Evolutionary conservation across 2,329 filamentous ascomycete species (phyloP), one percentile per base, ranked within the genome.

Genomic region (Alternaria viburni): DNA sequence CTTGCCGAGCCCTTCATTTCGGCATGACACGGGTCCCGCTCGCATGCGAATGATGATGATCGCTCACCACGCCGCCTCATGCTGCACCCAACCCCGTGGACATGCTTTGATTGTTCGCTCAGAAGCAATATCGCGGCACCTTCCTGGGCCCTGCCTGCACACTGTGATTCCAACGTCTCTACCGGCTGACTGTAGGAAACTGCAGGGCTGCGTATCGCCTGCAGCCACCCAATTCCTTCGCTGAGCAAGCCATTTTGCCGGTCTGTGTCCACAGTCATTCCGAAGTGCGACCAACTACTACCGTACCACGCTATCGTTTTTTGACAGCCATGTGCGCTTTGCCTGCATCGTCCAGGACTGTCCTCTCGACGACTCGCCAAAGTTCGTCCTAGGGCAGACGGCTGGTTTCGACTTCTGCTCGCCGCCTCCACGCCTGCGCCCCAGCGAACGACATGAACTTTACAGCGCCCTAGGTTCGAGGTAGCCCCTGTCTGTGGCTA

Each of bases 181-280:
- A 36, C 54, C 45, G 61, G 61, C 64, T 61, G 54, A 61, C 64
- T 23, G 45, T 9, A 15, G 17, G 57, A 30, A 44, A 46, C 63
- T 69, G 69, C 67, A 65, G 59, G 54, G 21, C 64, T 57, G 46
- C 62, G 57, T 68, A 69, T 70, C 66, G 67, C 58, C 46, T 63
- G 72, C 69, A 70, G 67, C 69, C 69, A 69, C 64, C 23, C 17
- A 26, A 54, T 59, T 49, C 65, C 63, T 54, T 52, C 50, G 56
- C 43, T 51, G 28, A 6, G 45, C 52, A 54, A 60, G 58, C 50
- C 60, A 50, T 62, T 65, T 44, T 62, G 59, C 64, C 62, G 61
- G 47, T 46, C 51, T 51, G 45, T 61, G 47, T 54, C 56, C 61
- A 23, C 44, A 49, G 32, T 28, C 17, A 25, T 30, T 21, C 45